Evolutionary conservation across 75 land plant species (phyloP), one percentile per base, ranked within the genome.

Genomic region (Larix kaempferi): DNA sequence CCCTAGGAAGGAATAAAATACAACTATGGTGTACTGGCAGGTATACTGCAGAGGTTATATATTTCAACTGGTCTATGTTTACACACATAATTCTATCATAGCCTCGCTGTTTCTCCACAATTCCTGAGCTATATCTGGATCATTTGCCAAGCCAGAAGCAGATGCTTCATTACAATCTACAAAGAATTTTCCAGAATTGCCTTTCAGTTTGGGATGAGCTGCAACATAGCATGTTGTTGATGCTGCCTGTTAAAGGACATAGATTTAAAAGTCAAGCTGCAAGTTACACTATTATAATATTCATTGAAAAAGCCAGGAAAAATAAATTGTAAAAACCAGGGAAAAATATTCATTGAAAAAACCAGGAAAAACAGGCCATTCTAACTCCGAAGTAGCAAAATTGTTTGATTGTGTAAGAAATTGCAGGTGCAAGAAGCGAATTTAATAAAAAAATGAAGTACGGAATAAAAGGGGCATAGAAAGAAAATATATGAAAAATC

Each of bases 141-240:
- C 84, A 29, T 77, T 81, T 1, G 82, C 94, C 56, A 66, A 13
- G 27, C 76, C 75, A 6, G 89, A 89, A 12, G 88, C 62, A 57
- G 78, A 59, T 8, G 89, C 85, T 73, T 93, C 91, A 76, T 88
- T 88, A 84, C 94, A 96, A 77, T 96, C 94, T 17, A 75, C 78
- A 77, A 91, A 96, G 74, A 91, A 95, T 77, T 91, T 91, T 19
- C 98, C 98, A 0, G 88, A 74, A 1, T 85, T 82, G 29, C 84
- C 85, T 27, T 54, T 66, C 52, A 93, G 59, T 29, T 84, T 77
- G 10, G 88, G 91, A 76, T 91, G 85, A 14, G 90, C 84, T n/a
- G 96, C 98, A 2, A 95, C 96, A 76, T 93, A 95, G 75, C 93
- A 89, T 0, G 91, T 87, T 37, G 93, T 95, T 44, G 98, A 96